Conservation (phyloP, 1,284 basidiomycete genomes). For the Lentinus polychrous region DNA sequence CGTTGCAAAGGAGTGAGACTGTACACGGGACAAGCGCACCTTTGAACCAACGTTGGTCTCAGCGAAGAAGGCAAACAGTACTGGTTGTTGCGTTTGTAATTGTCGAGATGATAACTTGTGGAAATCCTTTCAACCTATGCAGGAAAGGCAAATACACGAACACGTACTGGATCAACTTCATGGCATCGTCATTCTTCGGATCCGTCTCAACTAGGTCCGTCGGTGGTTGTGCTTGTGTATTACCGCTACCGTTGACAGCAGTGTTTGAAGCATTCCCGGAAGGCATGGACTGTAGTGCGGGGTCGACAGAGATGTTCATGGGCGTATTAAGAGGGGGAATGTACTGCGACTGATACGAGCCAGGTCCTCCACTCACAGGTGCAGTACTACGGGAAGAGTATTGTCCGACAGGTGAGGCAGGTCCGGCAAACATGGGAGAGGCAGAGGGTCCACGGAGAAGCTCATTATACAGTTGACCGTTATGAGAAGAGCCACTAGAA, state of each 20-base stretch:
- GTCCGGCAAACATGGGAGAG: conserved; percentile 59
- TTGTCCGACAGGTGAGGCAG: conserved; percentile 28
- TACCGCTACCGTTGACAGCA: background rate
- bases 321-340: conserved; percentile 30
- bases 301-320: conserved; percentile 50
- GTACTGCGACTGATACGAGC: conserved; percentile 45
- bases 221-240: conserved; percentile 8
- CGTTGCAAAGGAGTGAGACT: background rate
- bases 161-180: conserved; percentile 72
- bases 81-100: conserved; percentile 71
- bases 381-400: conserved; percentile 27
- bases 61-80: conserved; percentile 87
- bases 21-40: conserved; percentile 33
- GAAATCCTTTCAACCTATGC: background rate
- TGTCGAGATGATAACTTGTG: conserved; percentile 75
- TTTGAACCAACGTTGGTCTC: conserved; percentile 79
- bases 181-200: conserved; percentile 68
- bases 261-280: conserved; percentile 19
- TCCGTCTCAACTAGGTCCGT: conserved; percentile 46
- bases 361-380: conserved; percentile 20
- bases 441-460: conserved; percentile 49
- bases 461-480: conserved; percentile 52
- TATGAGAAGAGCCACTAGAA: conserved; percentile 28
- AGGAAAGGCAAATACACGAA: background rate
- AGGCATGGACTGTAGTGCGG: conserved; percentile 41